Percentiles rank a stretch among this genome's conserved stretches.
Conservation (phyloP, 176 grass and related monocot genomes). For the Carex scoparia region DNA sequence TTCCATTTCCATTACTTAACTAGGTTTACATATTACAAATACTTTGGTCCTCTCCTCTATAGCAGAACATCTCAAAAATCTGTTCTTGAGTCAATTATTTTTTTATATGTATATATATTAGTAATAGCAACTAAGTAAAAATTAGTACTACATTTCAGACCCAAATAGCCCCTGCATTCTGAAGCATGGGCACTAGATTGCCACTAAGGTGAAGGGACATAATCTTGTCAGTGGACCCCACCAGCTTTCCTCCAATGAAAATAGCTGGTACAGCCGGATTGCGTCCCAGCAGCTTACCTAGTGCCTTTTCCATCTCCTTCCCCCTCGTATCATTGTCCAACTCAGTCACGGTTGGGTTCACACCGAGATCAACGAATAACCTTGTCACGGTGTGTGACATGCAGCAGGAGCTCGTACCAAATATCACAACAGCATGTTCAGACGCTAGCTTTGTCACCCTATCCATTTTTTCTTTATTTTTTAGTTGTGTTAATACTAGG, state of each 20-base stretch:
- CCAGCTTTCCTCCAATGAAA: slow-evolving; percentile 50
- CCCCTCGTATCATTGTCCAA: slow-evolving; percentile 39
- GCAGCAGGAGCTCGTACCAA: slow-evolving; percentile 80
- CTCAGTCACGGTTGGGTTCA: slow-evolving; percentile 38
- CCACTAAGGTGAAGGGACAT: slow-evolving; percentile 56
- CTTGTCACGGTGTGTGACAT: slow-evolving; percentile 77
- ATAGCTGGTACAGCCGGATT: slow-evolving; percentile 37
- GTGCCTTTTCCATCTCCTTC: slow-evolving; percentile 44
- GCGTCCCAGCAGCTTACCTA: slow-evolving; percentile 22
- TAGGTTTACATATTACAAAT: not conserved
- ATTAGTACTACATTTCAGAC: slow-evolving; percentile 18
- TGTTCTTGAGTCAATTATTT: not conserved
- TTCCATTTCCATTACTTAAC: not conserved
- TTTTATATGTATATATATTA: no score
- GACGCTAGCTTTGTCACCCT: slow-evolving; percentile 62
- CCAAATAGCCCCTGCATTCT: slow-evolving; percentile 53
- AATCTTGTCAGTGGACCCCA: slow-evolving; percentile 54
- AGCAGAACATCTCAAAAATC: not conserved
- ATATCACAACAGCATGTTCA: slow-evolving; percentile 69
- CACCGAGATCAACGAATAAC: slow-evolving; percentile 49
- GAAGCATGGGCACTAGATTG: slow-evolving; percentile 45
- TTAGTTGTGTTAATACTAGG: not conserved
- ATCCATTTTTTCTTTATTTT: slow-evolving; percentile 25
- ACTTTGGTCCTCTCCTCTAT: not conserved
- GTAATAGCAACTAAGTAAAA: not conserved